Base-by-base conservation (phyloP, 352 stramenopile genomes). In the Globisporangium rhizosaccharum region DNA sequence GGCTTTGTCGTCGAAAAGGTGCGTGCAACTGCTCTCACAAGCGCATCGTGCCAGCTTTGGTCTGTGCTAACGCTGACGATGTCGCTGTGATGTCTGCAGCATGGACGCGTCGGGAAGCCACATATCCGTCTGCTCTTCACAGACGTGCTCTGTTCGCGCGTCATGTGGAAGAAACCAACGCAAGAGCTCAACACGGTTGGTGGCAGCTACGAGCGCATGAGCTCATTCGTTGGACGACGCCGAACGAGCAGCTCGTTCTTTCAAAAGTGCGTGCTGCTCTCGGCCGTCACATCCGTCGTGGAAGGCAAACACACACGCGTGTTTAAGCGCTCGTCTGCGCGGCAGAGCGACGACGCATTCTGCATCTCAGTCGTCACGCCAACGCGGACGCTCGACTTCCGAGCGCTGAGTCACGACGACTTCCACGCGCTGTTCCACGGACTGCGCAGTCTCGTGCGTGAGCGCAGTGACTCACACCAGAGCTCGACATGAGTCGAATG, bases 1-100 rank as follows among this genome's bases (percentile, higher is more conserved):
- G 73, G 73, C 2, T 70, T 81, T 8, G 33, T 79, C 2, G 64
- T 81, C 18, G 73, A 81, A 56, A 83, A 83, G 69, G 73, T 83
- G 50, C 25, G 59, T 2, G 0, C 25, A 0, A 28, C 9, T 18
- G 28, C n/a, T 33, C 56, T 0, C 3, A 25, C 20, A 42, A 15
- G n/a, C 46, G 9, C 17, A 8, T 48, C 14, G 2, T 33, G 15
- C 17, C 6, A n/a, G 5, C 3, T n/a, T 25, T 51, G 12, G 20
- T 28, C 8, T 9, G 44, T 48, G 1, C 11, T 44, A 2, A n/a
- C 23, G 15, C 6, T 41, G 5, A 33, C 28, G 46, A 42, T 47
- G 2, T 25, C 5, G 14, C 36, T 56, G 41, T 14, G 11, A 10
- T 56, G 7, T n/a, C 15, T 62, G 3, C 49, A 82, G 73, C 72